phyloP scores from a whole-genome alignment of 495 filamentous ascomycete species.

The Aspergillus taichungensis region DNA sequence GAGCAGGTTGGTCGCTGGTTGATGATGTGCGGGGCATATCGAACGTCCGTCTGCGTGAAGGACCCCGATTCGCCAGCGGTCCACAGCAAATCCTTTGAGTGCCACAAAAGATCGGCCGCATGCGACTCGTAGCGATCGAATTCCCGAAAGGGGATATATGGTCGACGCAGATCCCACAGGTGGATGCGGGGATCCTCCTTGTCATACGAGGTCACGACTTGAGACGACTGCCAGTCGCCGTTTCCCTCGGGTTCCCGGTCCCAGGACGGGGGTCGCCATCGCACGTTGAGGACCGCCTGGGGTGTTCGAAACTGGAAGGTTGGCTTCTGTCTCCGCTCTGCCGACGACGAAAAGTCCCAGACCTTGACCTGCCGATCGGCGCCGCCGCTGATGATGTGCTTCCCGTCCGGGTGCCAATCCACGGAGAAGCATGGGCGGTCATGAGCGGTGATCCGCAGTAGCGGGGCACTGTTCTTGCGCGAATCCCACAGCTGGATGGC shows the following conservation, averaged over 20 bases:
- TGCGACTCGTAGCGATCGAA: constrained; percentile 64
- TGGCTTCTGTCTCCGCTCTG: constrained; percentile 73
- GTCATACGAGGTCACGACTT: constrained; percentile 60
- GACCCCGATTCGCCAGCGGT: constrained; percentile 74
- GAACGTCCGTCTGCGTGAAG: constrained; percentile 83
- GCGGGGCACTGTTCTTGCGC: constrained; percentile 46
- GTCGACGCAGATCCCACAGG: constrained; percentile 86
- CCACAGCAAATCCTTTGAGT: constrained; percentile 84
- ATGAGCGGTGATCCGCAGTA: constrained; percentile 77
- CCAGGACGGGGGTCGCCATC: constrained; percentile 81
- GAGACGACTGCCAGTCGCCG: constrained; percentile 57
- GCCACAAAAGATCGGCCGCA: constrained; percentile 79
- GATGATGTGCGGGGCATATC: constrained; percentile 70
- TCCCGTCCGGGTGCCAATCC: constrained; percentile 94
- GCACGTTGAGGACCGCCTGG: constrained; percentile 62
- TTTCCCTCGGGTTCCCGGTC: constrained; percentile 55
- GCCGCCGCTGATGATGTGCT: constrained; percentile 77
- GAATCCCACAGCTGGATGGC: constrained; percentile 65
- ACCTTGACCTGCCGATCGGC: constrained; percentile 77
- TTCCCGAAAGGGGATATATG: constrained; percentile 78
- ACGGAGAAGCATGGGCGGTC: constrained; percentile 69
- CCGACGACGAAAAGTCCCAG: constrained; percentile 80
- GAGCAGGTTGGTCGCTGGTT: constrained; percentile 45
- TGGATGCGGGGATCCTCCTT: constrained; percentile 63
- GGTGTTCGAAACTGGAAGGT: constrained; percentile 50